These are phyloP conservation scores for Metroxylon sagu DNA, from an alignment of 176 grass and related monocot genomes.

Conservation along the genomic window DNA sequence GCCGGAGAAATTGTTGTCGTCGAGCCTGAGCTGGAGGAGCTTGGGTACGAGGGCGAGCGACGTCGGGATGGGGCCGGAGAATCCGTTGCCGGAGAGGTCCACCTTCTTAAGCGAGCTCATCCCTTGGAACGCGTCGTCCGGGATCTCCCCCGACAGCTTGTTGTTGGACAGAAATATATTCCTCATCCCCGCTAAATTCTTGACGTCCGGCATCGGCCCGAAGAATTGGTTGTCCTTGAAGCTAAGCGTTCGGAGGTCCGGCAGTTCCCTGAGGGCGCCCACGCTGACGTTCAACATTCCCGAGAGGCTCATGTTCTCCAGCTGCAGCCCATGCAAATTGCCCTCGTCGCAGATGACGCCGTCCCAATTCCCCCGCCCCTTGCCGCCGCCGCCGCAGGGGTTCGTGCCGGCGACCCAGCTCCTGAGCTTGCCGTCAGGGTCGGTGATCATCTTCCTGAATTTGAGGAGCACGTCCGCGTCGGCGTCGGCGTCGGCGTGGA, in stretches of 20 bases:
- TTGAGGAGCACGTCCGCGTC: constrained; percentile 47
- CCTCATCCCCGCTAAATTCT: constrained; percentile 31
- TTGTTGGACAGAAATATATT: constrained; percentile 60
- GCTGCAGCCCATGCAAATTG: constrained; percentile 52
- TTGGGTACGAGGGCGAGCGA: constrained; percentile 47
- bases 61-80: constrained; percentile 58
- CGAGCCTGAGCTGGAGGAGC: constrained; percentile 53
- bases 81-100: constrained; percentile 40
- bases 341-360: constrained; percentile 58
- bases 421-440: constrained; percentile 17
- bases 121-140: constrained; percentile 44
- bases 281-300: constrained; percentile 42
- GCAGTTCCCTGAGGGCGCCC: constrained; percentile 22
- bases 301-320: constrained; percentile 62
- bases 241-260: constrained; percentile 52
- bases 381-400: constrained; percentile 35
- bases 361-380: constrained; percentile 24
- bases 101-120: constrained; percentile 82
- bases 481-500: background rate
- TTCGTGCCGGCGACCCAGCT: constrained; percentile 37
- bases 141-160: constrained; percentile 56
- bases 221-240: constrained; percentile 59
- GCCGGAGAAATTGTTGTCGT: constrained; percentile 60
- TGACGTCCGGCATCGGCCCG: constrained; percentile 56
- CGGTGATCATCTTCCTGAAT: constrained; percentile 42